Percentiles rank a stretch among this genome's conserved stretches.
These are phyloP conservation scores for Elongisporangium anandrum DNA, from an alignment of 352 stramenopile genomes.

Conservation along the genomic window DNA sequence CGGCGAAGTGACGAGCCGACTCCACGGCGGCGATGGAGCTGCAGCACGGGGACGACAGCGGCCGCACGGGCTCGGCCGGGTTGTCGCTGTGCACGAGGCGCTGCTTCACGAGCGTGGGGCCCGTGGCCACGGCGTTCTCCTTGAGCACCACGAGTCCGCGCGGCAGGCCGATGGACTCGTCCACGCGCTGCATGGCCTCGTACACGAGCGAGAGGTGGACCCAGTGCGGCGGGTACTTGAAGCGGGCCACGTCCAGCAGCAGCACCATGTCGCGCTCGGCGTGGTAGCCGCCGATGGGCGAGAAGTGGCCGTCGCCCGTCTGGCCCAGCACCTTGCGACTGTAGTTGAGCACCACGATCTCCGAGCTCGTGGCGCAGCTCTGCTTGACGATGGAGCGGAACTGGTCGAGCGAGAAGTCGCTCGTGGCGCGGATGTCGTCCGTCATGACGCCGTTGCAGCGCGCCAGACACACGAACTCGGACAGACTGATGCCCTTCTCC, in stretches of 20 bases:
- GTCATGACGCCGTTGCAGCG: slow-evolving; percentile 56
- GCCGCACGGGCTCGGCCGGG: slow-evolving; percentile 4
- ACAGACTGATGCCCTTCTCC: slow-evolving; percentile 66
- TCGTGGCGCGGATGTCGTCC: slow-evolving; percentile 34
- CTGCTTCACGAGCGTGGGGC: slow-evolving; percentile 38
- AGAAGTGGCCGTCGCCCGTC: slow-evolving; percentile 97
- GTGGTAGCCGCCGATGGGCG: slow-evolving; percentile 94
- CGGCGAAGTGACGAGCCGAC: slow-evolving; percentile 15
- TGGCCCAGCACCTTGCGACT: slow-evolving; percentile 88
- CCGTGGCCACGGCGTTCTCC: slow-evolving; percentile 35
- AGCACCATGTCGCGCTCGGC: slow-evolving; percentile 89
- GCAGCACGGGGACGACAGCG: slow-evolving; percentile 22
- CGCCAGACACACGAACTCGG: slow-evolving; percentile 67
- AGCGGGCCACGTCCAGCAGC: slow-evolving; percentile 94
- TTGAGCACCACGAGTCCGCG: slow-evolving; percentile 32
- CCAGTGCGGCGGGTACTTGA: slow-evolving; percentile 95
- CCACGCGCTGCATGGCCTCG: slow-evolving; percentile 46
- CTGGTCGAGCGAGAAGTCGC: slow-evolving; percentile 46
- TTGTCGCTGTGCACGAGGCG: slow-evolving; percentile 36
- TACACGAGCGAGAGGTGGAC: slow-evolving; percentile 51
- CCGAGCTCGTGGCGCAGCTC: slow-evolving; percentile 61
- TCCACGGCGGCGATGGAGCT: slow-evolving; percentile 22
- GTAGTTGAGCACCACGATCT: slow-evolving; percentile 93
- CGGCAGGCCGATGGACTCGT: slow-evolving; percentile 35
- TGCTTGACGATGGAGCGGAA: slow-evolving; percentile 66